A percentile compares a stretch with the other conserved stretches of the same genome.
phyloP scores from a whole-genome alignment of 2,329 filamentous ascomycete species.

The Ophioceras dolichostomum region DNA sequence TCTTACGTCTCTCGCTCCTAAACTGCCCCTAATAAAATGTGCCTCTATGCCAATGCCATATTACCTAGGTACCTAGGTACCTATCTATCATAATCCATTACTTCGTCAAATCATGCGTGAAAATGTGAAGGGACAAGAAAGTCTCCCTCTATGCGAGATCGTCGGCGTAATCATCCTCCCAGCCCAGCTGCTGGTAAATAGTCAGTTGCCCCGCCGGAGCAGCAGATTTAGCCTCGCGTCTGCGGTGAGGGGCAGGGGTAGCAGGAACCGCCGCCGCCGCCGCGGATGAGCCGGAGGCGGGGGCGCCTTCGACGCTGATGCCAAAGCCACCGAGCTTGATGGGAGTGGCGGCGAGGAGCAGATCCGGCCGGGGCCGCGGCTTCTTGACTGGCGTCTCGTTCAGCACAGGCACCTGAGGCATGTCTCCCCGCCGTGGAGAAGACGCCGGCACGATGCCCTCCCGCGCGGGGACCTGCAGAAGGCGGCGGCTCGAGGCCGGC shows the following conservation, averaged over 20 bases:
- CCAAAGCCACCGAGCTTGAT: background rate
- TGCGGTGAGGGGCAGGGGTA: no score
- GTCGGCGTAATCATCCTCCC: constrained; percentile 40
- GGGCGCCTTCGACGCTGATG: constrained; percentile 5
- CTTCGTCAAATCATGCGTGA: no score
- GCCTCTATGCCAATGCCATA: no score
- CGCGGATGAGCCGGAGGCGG: no score
- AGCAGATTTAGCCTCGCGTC: no score
- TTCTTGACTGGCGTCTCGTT: background rate
- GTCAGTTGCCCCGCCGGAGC: constrained; percentile 24
- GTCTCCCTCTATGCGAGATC: constrained; percentile 14
- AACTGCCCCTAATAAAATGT: no score
- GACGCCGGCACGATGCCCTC: constrained; percentile 7
- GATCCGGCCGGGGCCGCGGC: background rate
- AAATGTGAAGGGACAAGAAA: no score
- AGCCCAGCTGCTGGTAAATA: constrained; percentile 43
- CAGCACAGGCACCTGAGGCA: no score
- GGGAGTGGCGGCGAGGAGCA: constrained; percentile 1
- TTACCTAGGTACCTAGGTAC: no score
- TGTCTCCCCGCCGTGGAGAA: constrained; percentile 9
- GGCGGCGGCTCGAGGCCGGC: background rate
- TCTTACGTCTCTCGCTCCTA: no score
- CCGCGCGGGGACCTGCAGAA: background rate
- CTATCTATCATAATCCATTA: no score
- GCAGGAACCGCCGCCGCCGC: no score